Conservation (phyloP, 1,139 yeast genomes). For the Taiozyma sp. region DNA sequence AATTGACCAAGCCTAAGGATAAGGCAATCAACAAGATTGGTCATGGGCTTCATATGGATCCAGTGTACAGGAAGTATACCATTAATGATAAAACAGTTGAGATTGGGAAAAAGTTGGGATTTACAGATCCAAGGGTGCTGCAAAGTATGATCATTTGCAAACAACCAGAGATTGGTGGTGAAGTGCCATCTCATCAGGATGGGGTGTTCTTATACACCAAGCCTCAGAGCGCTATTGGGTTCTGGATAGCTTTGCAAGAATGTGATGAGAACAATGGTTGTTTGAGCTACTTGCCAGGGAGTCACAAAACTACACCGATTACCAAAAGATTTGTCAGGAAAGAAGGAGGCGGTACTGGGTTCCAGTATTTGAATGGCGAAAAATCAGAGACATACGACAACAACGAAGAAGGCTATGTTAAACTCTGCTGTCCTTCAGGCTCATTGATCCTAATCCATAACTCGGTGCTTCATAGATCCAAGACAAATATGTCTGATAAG, state of each 20-base stretch:
- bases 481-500: conserved; percentile 44
- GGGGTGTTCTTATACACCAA: conserved; percentile 67
- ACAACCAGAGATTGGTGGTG: conserved; percentile 69
- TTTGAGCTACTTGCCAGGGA: conserved; percentile 65
- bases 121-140: conserved; percentile 61
- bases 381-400: conserved; percentile 24
- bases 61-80: conserved; percentile 43
- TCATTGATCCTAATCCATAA: conserved; percentile 65
- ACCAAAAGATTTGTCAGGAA: conserved; percentile 62
- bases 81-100: conserved; percentile 43
- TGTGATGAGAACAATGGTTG: conserved; percentile 69
- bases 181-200: conserved; percentile 77
- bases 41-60: conserved; percentile 61
- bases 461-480: conserved; percentile 67
- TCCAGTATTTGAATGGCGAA: conserved; percentile 24
- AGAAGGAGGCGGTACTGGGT: conserved; percentile 47
- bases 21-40: conserved; percentile 72
- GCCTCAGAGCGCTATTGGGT: conserved; percentile 71
- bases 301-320: conserved; percentile 55
- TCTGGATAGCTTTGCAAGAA: conserved; percentile 79
- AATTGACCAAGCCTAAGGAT: conserved; percentile 46
- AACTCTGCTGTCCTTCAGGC: conserved; percentile 66
- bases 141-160: conserved; percentile 81
- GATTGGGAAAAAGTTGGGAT: conserved; percentile 49
- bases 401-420: conserved; percentile 37